Evolutionary conservation across 305 asterid species (phyloP), one percentile per base, ranked within the genome.

Genomic region (Withania somnifera): DNA sequence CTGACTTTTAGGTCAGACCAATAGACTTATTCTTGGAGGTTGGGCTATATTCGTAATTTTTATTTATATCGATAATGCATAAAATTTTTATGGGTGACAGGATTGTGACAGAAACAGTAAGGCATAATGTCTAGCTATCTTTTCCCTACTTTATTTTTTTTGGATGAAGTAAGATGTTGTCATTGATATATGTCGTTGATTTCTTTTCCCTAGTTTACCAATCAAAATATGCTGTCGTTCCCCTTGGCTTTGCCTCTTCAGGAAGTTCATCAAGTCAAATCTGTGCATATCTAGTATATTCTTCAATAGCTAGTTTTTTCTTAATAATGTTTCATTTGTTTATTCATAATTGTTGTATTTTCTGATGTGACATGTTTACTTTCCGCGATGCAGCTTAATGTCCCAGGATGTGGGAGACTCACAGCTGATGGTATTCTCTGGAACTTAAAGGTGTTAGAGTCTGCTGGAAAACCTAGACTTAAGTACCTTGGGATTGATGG

Each of bases 401-500:
- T 92, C 54, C 86, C 87, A 0, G 92, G 91, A 66, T 92, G 93
- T 69, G 71, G 11, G 53, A 84, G 77, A 45, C 88, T 92, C 54
- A 63, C 67, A 2, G 73, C 85, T 69, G 91, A 88, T 75, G 64
- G 81, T 17, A 38, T 92, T 58, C 60, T 91, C 81, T 63, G 75
- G 10, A 88, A 81, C 83, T 42, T 92, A 52, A 91, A 89, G 88
- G 63, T 42, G 63, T 88, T 87, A 17, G 86, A 86, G 67, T 89
- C 91, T 28, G 77, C 78, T 78, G 88, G 88, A 22, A 5, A 11
- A 22, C 91, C 86, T 7, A 92, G 91, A 30, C 89, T 92, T 82
- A 87, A 88, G 83, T 77, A 61, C n/a, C 84, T 92, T 20, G 86
- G 95, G 77, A 83, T 91, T 32, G 90, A 90, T 14, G 87, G 83